These are phyloP conservation scores for Sclerotinia subarctica DNA, from an alignment of 2,329 filamentous ascomycete species.

Conservation along the genomic window DNA sequence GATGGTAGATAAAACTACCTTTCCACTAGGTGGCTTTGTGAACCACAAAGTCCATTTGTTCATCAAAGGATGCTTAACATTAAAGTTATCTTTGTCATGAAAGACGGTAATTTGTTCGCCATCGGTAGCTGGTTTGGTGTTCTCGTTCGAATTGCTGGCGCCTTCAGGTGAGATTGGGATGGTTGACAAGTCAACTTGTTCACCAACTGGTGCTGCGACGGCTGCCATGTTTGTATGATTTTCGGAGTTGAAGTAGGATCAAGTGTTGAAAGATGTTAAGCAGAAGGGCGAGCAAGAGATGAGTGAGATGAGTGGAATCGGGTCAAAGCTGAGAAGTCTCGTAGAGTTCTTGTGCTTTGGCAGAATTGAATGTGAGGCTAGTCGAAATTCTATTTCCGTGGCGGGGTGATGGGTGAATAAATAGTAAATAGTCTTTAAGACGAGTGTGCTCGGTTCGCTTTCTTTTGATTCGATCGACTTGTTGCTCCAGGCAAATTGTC, in stretches of 20 bases:
- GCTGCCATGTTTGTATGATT: constrained; percentile 31
- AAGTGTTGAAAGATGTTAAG: constrained; percentile 13
- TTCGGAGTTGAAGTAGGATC: constrained; percentile 1
- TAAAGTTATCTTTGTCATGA: constrained; percentile 98
- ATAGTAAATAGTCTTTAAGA: neutral
- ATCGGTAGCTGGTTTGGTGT: constrained; percentile 45
- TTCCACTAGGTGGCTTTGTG: constrained; percentile 94
- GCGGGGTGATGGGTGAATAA: constrained; percentile 14
- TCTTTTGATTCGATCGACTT: neutral
- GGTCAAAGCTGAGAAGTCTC: constrained; percentile 7
- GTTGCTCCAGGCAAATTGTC: constrained; percentile 20
- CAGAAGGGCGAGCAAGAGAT: neutral
- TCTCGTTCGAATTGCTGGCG: constrained; percentile 49
- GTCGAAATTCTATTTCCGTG: constrained; percentile 19
- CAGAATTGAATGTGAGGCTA: constrained; percentile 15
- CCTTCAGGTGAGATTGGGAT: constrained; percentile 66
- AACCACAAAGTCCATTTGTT: constrained; percentile 99
- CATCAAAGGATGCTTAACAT: constrained; percentile 97
- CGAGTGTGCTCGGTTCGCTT: neutral
- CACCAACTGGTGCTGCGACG: constrained; percentile 27
- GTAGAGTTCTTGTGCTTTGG: constrained; percentile 17
- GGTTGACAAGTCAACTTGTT: constrained; percentile 63
- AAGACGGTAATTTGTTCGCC: constrained; percentile 85
- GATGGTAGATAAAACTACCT: constrained; percentile 53
- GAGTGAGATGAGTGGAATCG: neutral